Percentiles rank a stretch among this genome's conserved stretches.
Evolutionary conservation across 768 basidiomycete genomes (phyloP).

Genomic region (Mycena indigotica): DNA sequence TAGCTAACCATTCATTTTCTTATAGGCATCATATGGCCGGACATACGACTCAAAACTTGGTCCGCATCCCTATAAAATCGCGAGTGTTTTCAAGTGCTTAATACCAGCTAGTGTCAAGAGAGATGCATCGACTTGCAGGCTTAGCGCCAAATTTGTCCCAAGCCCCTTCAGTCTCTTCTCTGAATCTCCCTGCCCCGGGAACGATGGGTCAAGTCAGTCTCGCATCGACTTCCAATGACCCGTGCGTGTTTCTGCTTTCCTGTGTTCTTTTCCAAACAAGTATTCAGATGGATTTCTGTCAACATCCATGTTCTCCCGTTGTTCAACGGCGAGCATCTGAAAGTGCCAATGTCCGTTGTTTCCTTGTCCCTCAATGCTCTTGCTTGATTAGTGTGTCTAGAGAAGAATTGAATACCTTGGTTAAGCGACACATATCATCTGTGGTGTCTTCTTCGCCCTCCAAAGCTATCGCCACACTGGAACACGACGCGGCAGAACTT

Average conservation of each 20-base stretch:
- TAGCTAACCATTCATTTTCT: slow-evolving; percentile 4
- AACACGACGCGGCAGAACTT: slow-evolving; percentile 78
- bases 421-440: slow-evolving; percentile 74
- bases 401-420: slow-evolving; percentile 86
- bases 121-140: slow-evolving; percentile 76
- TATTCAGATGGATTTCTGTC: slow-evolving; percentile 33
- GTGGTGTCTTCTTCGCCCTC: slow-evolving; percentile 75
- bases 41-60: slow-evolving; percentile 76
- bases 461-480: slow-evolving; percentile 71
- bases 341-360: slow-evolving; percentile 72
- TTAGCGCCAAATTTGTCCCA: slow-evolving; percentile 54
- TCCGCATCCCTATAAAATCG: neutral
- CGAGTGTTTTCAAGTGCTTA: neutral
- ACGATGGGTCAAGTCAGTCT: slow-evolving; percentile 39
- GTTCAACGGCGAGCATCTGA: slow-evolving; percentile 88
- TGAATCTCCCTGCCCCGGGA: slow-evolving; percentile 45
- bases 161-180: slow-evolving; percentile 52
- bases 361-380: neutral
- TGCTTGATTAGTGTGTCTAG: slow-evolving; percentile 39
- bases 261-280: neutral
- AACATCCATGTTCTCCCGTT: slow-evolving; percentile 88
- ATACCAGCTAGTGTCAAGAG: slow-evolving; percentile 56
- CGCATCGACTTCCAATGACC: slow-evolving; percentile 57
- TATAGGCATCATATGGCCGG: slow-evolving; percentile 59
- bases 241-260: slow-evolving; percentile 56